phyloP scores from a whole-genome alignment of 305 asterid species.

The Rubia peregrina region DNA sequence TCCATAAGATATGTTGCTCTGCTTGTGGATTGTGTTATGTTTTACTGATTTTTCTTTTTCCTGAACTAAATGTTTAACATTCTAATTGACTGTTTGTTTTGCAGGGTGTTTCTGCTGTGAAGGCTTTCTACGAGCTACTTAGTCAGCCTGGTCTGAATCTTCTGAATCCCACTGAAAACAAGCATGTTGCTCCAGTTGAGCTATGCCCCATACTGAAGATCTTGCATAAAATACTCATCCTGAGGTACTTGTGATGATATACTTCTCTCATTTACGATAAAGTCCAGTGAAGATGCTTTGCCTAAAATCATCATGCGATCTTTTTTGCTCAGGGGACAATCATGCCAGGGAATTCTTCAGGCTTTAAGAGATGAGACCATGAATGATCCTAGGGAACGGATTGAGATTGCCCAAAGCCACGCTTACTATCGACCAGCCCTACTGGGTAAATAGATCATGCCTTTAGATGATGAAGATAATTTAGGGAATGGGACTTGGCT shows the following conservation, averaged over 20 bases:
- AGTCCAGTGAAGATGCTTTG: background rate
- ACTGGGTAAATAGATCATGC: constrained; percentile 31
- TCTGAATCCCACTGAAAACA: constrained; percentile 48
- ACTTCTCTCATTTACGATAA: background rate
- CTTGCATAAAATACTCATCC: constrained; percentile 56
- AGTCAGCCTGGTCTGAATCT: constrained; percentile 56
- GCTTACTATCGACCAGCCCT: constrained; percentile 68
- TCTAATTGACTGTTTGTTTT: constrained; percentile 14
- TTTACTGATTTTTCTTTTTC: background rate
- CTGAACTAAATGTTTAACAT: background rate
- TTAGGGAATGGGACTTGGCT: background rate
- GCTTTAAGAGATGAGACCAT: constrained; percentile 77
- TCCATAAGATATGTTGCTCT: background rate
- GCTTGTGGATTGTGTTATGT: background rate
- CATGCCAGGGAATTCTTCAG: constrained; percentile 65
- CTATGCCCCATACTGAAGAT: constrained; percentile 82
- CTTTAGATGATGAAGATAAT: background rate
- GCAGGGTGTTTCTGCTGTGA: constrained; percentile 90
- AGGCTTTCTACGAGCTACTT: constrained; percentile 82
- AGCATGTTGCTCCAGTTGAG: constrained; percentile 66
- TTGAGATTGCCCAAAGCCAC: constrained; percentile 68
- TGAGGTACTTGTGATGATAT: constrained; percentile 31
- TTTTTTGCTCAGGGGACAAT: constrained; percentile 41
- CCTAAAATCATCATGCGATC: background rate
- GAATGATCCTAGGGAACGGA: constrained; percentile 83